A percentile compares a stretch with the other conserved stretches of the same genome.
phyloP scores from a whole-genome alignment of 140 eudicot species.

The Stevia rebaudiana region DNA sequence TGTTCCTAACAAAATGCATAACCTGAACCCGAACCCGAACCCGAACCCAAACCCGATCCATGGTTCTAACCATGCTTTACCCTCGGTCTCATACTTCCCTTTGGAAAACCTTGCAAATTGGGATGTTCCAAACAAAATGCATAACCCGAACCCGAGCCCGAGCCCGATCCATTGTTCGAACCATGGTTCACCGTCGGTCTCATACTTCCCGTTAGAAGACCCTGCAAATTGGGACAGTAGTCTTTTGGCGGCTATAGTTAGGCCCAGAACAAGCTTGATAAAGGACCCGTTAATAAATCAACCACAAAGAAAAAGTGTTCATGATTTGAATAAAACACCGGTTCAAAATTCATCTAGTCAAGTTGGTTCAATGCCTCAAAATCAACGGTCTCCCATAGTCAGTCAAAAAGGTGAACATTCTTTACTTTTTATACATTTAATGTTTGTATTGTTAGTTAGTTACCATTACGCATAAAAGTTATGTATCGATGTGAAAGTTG shows the following conservation, averaged over 20 bases:
- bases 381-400: slow-evolving; percentile 25
- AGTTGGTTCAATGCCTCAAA: slow-evolving; percentile 15
- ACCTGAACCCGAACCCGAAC: slow-evolving; percentile 2
- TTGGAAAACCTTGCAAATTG: too few species aligned
- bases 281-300: slow-evolving; percentile 7
- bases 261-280: slow-evolving; percentile 1
- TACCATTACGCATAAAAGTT: not conserved
- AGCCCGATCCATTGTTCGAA: slow-evolving; percentile 5
- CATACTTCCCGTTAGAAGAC: slow-evolving; percentile 22
- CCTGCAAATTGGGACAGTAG: slow-evolving; percentile 32
- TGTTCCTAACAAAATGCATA: not conserved
- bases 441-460: too few species aligned
- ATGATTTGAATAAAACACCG: slow-evolving; percentile 9
- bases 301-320: slow-evolving; percentile 20
- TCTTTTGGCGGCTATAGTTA: slow-evolving; percentile 38
- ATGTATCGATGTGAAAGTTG: not conserved
- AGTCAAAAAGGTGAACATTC: slow-evolving; percentile 29
- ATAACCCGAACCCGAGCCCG: not conserved
- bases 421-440: not conserved
- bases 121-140: not conserved
- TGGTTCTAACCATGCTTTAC: slow-evolving; percentile 12
- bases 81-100: slow-evolving; percentile 9
- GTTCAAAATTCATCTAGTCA: slow-evolving; percentile 23
- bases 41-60: not conserved
- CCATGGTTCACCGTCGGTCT: slow-evolving; percentile 5